Evolutionary conservation across 768 basidiomycete species (phyloP), one percentile per base, ranked within the genome.

Genomic region (Podaxis rugospora): DNA sequence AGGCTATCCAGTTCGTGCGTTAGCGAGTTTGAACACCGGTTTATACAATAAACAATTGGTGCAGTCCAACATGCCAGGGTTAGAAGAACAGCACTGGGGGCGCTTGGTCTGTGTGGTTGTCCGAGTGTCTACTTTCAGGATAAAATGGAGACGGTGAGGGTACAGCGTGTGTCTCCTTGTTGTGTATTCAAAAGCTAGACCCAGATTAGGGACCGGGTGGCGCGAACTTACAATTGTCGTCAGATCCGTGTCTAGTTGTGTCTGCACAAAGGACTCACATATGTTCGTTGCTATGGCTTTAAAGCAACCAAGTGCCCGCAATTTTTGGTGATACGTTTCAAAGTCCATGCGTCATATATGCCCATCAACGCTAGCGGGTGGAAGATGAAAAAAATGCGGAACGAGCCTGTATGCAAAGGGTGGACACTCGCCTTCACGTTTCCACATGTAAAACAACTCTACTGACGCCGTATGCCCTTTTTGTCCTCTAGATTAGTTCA

Each of bases 311-410:
- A 32, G 32, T 9, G 32, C 32, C 32, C 7, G 32, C 1, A 9
- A 32, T 32, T 32, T 32, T 32, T 32, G 32, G 32, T 32, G 7
- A 32, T 32, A 32, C 32, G 32, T 32, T 32, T 18, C 18, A 54
- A 13, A 16, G 36, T 39, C 36, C n/a, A 46, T 60, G 59, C 59
- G 59, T 44, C 40, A 53, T 42, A 39, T 37, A 23, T 57, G 32
- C 21, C 13, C n/a, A 27, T 16, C 9, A 27, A 27, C 37, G 18
- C 23, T 9, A n/a, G 51, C 18, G 40, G 13, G 16, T 23, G 32
- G 21, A 44, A 52, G 51, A 60, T 60, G 59, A 60, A 60, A 60
- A 59, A 28, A 53, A 60, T 60, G 59, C 37, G 59, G 59, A 44
- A 28, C 18, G 40, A 36, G 56, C 47, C 59, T 60, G 59, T 46